Percentiles rank a stretch among this genome's conserved stretches.
Evolutionary conservation across 352 stramenopile species (phyloP).

Genomic region (Globisporangium paddicum): DNA sequence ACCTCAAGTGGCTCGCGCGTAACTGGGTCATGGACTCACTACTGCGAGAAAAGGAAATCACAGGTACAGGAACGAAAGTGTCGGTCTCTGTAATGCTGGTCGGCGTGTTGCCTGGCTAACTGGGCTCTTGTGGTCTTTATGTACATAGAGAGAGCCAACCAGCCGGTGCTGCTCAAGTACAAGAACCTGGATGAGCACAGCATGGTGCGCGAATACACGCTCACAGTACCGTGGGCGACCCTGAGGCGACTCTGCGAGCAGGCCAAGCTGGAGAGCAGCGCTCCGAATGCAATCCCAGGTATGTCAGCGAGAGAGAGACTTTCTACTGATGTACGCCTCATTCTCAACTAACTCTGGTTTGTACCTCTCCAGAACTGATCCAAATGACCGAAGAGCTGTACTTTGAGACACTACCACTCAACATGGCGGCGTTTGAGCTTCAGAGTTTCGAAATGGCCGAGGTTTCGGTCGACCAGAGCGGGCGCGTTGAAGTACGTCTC

Average conservation of each 20-base stretch:
- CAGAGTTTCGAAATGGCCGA: conserved; percentile 43
- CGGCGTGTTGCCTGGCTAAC: too few relatives aligned
- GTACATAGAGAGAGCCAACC: conserved; percentile 17
- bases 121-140: too few relatives aligned
- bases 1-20: conserved; percentile 48
- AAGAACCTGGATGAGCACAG: conserved; percentile 31
- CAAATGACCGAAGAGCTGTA: conserved; percentile 49
- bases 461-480: conserved; percentile 29
- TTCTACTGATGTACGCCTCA: too few relatives aligned
- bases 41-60: conserved; percentile 11
- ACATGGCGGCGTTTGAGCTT: conserved; percentile 47
- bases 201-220: conserved; percentile 49
- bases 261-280: conserved; percentile 9
- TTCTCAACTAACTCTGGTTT: conserved; percentile 5
- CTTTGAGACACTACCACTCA: conserved; percentile 46
- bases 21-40: conserved; percentile 43
- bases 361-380: conserved; percentile 34
- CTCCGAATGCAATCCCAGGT: background rate
- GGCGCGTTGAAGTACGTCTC: conserved; percentile 44
- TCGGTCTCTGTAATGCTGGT: too few relatives aligned
- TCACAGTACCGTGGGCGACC: conserved; percentile 53
- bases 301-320: background rate
- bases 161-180: conserved; percentile 49
- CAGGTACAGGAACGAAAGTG: background rate
- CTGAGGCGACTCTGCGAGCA: conserved; percentile 40